Evolutionary conservation across 768 basidiomycete genomes (phyloP).

Genomic region (Podaxis sp.): DNA sequence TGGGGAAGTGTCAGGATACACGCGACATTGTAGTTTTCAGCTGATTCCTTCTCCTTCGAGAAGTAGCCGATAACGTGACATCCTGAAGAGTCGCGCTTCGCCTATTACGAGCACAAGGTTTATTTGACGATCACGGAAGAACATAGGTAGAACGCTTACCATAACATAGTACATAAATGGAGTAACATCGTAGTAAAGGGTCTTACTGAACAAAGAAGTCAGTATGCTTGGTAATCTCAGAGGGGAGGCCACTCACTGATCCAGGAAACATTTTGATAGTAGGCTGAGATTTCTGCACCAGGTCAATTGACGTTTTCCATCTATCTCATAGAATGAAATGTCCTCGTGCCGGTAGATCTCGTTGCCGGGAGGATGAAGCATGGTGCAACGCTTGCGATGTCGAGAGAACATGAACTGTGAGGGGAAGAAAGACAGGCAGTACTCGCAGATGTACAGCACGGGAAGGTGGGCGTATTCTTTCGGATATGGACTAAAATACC

Average conservation of each 20-base stretch:
- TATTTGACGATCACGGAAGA: slow-evolving; percentile 7
- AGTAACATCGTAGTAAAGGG: slow-evolving; percentile 98
- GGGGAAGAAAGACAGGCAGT: slow-evolving; percentile 92
- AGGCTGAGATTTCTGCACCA: slow-evolving; percentile 98
- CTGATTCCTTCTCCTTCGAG: slow-evolving; percentile 98
- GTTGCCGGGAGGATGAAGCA: slow-evolving; percentile 96
- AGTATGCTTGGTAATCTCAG: slow-evolving; percentile 17
- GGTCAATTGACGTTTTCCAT: slow-evolving; percentile 92
- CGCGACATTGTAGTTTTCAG: slow-evolving; percentile 98
- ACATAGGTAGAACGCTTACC: slow-evolving; percentile 46
- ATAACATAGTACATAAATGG: slow-evolving; percentile 99
- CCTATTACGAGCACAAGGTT: slow-evolving; percentile 38
- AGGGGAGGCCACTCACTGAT: slow-evolving; percentile 68
- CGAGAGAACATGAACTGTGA: slow-evolving; percentile 89
- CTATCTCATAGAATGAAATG: slow-evolving; percentile 97
- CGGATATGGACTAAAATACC: slow-evolving; percentile 99
- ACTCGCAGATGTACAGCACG: slow-evolving; percentile 96
- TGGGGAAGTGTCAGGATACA: slow-evolving; percentile 99
- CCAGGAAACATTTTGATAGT: slow-evolving; percentile 96
- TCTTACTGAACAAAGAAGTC: slow-evolving; percentile 65
- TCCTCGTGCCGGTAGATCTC: slow-evolving; percentile 99
- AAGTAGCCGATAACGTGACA: slow-evolving; percentile 98
- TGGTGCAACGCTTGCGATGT: slow-evolving; percentile 87
- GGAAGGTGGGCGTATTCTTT: slow-evolving; percentile 97
- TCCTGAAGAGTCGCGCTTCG: slow-evolving; percentile 82